Conservation (phyloP, 2,329 filamentous ascomycete species). For the Aspergillus fumigatiaffinis region DNA sequence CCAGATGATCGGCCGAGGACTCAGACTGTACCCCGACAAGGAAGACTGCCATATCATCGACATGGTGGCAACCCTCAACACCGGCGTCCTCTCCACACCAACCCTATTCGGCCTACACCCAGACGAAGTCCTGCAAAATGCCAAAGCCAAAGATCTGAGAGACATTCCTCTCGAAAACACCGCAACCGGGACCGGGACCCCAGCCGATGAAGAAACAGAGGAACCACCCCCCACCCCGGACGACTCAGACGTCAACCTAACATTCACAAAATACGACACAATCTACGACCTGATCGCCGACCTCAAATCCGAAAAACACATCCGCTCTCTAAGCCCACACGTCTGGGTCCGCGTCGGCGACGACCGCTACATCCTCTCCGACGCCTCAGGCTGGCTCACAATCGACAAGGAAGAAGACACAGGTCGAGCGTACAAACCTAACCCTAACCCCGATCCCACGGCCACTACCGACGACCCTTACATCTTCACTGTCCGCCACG, state of each 20-base stretch:
- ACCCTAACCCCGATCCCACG: background rate
- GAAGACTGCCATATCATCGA: slow-evolving; percentile 91
- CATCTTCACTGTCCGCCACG: slow-evolving; percentile 31
- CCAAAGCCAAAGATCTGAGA: slow-evolving; percentile 60
- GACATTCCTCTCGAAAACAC: slow-evolving; percentile 17
- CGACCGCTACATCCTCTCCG: slow-evolving; percentile 67
- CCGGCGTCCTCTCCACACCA: slow-evolving; percentile 83
- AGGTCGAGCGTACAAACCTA: background rate
- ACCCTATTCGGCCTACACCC: slow-evolving; percentile 93
- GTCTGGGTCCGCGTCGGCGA: slow-evolving; percentile 79
- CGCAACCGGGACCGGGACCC: background rate
- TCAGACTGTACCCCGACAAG: slow-evolving; percentile 78
- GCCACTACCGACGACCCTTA: background rate
- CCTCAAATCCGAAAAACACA: slow-evolving; percentile 71
- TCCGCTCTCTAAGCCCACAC: slow-evolving; percentile 68
- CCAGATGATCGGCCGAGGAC: slow-evolving; percentile 95
- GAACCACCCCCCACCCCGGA: background rate
- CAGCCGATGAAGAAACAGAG: slow-evolving; percentile 42
- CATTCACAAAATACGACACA: slow-evolving; percentile 86
- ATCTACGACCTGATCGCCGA: slow-evolving; percentile 89
- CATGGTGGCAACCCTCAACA: slow-evolving; percentile 81
- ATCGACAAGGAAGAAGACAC: slow-evolving; percentile 39
- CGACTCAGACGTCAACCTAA: slow-evolving; percentile 50
- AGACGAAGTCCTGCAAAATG: slow-evolving; percentile 66
- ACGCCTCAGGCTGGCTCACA: slow-evolving; percentile 58